These are phyloP conservation scores for Mycena floridula DNA, from an alignment of 768 basidiomycete genomes.

Conservation along the genomic window DNA sequence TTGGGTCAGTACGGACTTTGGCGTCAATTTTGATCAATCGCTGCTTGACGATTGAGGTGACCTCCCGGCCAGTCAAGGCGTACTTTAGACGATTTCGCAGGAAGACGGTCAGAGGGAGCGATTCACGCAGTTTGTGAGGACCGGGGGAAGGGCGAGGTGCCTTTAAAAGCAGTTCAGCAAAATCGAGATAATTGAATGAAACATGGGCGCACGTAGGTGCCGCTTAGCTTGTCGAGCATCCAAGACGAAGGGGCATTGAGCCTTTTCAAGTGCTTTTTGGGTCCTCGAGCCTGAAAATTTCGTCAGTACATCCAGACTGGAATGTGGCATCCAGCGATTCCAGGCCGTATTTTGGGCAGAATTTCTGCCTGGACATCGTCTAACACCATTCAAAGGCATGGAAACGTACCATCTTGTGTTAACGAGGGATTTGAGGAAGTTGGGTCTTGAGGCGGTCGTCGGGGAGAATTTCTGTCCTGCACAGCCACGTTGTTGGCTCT, in stretches of 20 bases:
- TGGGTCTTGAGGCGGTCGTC: no score
- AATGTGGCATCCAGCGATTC: neutral
- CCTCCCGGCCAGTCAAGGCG: constrained; percentile 94
- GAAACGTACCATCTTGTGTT: no score
- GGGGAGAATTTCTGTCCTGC: no score
- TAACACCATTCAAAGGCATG: no score
- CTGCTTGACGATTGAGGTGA: constrained; percentile 90
- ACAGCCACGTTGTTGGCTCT: no score
- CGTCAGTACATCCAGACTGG: neutral
- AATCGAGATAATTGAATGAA: neutral
- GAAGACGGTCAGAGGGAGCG: constrained; percentile 93
- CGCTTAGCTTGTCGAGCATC: constrained; percentile 99
- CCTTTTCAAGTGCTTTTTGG: constrained; percentile 98
- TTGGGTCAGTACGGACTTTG: constrained; percentile 97
- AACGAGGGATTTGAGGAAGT: no score
- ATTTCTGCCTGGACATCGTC: no score
- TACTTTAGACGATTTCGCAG: constrained; percentile 99
- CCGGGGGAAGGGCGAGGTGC: constrained; percentile 96
- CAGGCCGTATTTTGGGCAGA: no score
- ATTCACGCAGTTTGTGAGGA: constrained; percentile 99
- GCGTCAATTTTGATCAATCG: constrained; percentile 97
- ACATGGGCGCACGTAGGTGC: constrained; percentile 71
- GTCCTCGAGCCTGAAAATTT: constrained; percentile 78
- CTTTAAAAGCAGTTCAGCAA: constrained; percentile 29
- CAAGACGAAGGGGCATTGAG: constrained; percentile 96